Percentiles rank a stretch among this genome's conserved stretches.
phyloP scores from a whole-genome alignment of 2,329 filamentous ascomycete genomes.

The Pseudocercospora macadamiae region DNA sequence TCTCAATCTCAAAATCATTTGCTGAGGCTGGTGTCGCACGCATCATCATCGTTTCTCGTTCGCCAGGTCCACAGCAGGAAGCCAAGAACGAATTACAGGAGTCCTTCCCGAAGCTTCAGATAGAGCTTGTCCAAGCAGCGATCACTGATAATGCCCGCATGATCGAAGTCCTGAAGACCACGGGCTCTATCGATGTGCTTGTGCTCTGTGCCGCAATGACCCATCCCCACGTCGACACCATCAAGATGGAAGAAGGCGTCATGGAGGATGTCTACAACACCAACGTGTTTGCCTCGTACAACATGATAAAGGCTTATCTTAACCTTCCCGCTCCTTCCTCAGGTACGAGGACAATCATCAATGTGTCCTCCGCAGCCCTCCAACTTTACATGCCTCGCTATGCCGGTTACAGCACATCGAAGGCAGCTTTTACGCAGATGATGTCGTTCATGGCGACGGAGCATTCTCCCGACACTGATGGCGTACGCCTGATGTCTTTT shows the following conservation, averaged over 20 bases:
- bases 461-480: not conserved
- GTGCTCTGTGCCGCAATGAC: slow-evolving; percentile 45
- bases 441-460: slow-evolving; percentile 10
- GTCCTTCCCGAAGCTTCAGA: slow-evolving; percentile 36
- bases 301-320: slow-evolving; percentile 42
- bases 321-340: slow-evolving; percentile 33
- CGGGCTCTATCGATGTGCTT: slow-evolving; percentile 45
- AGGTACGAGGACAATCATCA: slow-evolving; percentile 35
- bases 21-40: slow-evolving; percentile 27
- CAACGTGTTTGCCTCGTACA: slow-evolving; percentile 42
- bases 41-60: slow-evolving; percentile 31
- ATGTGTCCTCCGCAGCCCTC: slow-evolving; percentile 41
- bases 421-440: slow-evolving; percentile 20
- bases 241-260: slow-evolving; percentile 35
- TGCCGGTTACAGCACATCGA: slow-evolving; percentile 18
- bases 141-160: slow-evolving; percentile 28
- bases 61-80: slow-evolving; percentile 38
- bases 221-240: slow-evolving; percentile 34
- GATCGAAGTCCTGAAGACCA: slow-evolving; percentile 37
- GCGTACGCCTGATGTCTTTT: slow-evolving; percentile 14
- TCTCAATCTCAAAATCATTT: slow-evolving; percentile 29
- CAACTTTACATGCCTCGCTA: slow-evolving; percentile 33
- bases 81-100: slow-evolving; percentile 43
- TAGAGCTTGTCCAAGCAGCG: slow-evolving; percentile 39
- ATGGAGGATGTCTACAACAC: slow-evolving; percentile 31